Base-by-base conservation (phyloP, 164 flowering plant species). In the Taxillus chinensis region DNA sequence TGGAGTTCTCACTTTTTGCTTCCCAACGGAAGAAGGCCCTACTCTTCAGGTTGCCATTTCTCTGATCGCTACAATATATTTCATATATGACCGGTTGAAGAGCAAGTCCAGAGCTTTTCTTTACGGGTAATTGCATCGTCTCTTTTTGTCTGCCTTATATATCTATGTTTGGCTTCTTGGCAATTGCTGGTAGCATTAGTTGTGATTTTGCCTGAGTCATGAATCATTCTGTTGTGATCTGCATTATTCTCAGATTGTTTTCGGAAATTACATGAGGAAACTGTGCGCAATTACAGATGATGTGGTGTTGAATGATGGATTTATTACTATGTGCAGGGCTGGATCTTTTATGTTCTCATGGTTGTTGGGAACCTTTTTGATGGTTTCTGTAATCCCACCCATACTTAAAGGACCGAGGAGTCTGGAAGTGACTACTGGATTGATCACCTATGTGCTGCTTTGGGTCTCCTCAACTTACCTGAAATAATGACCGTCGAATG, bases 11-110 rank as follows among this genome's bases (percentile, higher is more conserved):
- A 86, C 98, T 52, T 77, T 93, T 64, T 80, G 88, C 55, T 92
- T 82, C 67, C 98, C 97, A 27, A 92, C 98, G 1, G 95, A 89
- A 73, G 96, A 93, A 67, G 97, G 99, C 45, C 99, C 97, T 3
- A 90, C 97, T 16, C 81, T 93, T 75, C 97, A 93, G 70, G 99
- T 93, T 15, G 91, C 89, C 65, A 74, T 91, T 50, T 93, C 99
- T 61, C 71, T 89, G 40, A 38, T 87, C 39, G 82, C 82, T 45
- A 79, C 99, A 17, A 74, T 89, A 41, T 89, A 84, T 69, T 89
- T 93, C 77, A 78, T 91, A 67, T 61, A 91, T 68, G 79, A 78
- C 17, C 79, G 97, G 71, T 77, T 93, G 67, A 87, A 80, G 76
- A 87, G 79, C 80, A 76, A 77, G 68, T 55, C 83, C 48, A 80